phyloP scores from a whole-genome alignment of 1,139 yeast species.

The Arxiozyma slooffiae region DNA sequence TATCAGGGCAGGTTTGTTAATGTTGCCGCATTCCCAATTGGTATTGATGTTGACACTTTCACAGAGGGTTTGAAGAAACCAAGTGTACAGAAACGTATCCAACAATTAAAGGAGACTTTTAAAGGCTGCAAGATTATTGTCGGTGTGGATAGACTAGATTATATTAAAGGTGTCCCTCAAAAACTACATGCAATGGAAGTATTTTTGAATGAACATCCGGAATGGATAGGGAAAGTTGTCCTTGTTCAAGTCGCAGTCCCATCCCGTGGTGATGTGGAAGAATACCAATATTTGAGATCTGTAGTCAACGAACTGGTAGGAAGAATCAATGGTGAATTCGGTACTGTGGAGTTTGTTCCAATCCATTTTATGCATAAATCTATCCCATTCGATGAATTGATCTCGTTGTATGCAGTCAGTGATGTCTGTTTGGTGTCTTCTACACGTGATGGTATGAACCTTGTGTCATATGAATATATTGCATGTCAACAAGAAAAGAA shows the following conservation, averaged over 20 bases:
- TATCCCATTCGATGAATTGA: conserved; percentile 81
- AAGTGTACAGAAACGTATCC: conserved; percentile 55
- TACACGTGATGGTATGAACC: conserved; percentile 97
- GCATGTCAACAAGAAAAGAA: conserved; percentile 86
- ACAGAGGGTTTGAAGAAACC: conserved; percentile 63
- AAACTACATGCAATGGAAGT: conserved; percentile 92
- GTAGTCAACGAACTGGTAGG: conserved; percentile 95
- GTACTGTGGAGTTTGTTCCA: conserved; percentile 95
- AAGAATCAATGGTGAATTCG: conserved; percentile 89
- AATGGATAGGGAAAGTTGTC: conserved; percentile 96
- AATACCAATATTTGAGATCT: conserved; percentile 86
- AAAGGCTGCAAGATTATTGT: conserved; percentile 75
- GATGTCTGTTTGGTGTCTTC: conserved; percentile 91
- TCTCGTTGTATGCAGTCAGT: conserved; percentile 71
- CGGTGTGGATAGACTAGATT: conserved; percentile 92
- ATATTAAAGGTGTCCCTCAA: conserved; percentile 96
- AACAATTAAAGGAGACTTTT: conserved; percentile 49
- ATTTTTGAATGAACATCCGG: conserved; percentile 85
- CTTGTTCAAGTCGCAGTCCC: conserved; percentile 97
- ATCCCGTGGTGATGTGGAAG: conserved; percentile 95
- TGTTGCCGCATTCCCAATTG: conserved; percentile 96
- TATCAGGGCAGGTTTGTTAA: conserved; percentile 67
- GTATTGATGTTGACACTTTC: conserved; percentile 91
- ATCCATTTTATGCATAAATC: conserved; percentile 93
- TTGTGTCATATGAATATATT: conserved; percentile 90